phyloP scores from a whole-genome alignment of 345 rosid genomes.

The Aquilaria sinensis region DNA sequence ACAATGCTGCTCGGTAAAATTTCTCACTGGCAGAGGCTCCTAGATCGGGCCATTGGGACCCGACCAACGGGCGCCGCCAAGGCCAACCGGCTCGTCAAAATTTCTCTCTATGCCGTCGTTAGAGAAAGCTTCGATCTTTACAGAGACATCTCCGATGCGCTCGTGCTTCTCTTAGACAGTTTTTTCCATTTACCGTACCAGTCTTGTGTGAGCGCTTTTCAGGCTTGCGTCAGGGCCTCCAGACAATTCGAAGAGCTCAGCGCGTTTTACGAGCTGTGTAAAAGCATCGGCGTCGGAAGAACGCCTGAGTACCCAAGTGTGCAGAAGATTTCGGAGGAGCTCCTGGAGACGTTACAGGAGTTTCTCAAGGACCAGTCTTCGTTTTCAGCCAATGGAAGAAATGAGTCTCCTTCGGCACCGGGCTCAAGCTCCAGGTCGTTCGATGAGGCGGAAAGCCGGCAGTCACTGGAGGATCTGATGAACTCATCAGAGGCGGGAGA shows the following conservation, averaged over 20 bases:
- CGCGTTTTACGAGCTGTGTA: conserved; percentile 51
- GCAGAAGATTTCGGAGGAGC: conserved; percentile 66
- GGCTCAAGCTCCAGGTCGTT: conserved; percentile 6
- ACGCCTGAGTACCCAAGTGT: conserved; percentile 79
- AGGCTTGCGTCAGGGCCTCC: conserved; percentile 52
- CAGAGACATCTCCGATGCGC: conserved; percentile 60
- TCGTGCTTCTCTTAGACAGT: conserved; percentile 51
- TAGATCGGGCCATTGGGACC: conserved; percentile 60
- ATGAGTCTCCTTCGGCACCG: conserved; percentile 14
- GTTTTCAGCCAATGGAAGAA: conserved; percentile 26
- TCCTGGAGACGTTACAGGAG: conserved; percentile 66
- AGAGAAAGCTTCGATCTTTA: conserved; percentile 82
- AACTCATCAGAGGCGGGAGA: conserved; percentile 24
- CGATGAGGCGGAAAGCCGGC: conserved; percentile 11
- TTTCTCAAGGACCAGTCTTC: conserved; percentile 75
- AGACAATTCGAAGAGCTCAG: conserved; percentile 66
- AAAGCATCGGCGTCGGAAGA: conserved; percentile 47
- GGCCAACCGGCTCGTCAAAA: conserved; percentile 40
- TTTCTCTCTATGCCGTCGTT: conserved; percentile 42
- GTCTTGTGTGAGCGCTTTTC: conserved; percentile 54
- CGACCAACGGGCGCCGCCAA: conserved; percentile 61
- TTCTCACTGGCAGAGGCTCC: conserved; percentile 60
- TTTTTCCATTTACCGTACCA: conserved; percentile 68
- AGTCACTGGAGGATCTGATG: conserved; percentile 46
- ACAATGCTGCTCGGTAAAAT: conserved; percentile 50